Conservation (phyloP, 495 filamentous ascomycete species). For the Lasiosphaeris hirsuta region DNA sequence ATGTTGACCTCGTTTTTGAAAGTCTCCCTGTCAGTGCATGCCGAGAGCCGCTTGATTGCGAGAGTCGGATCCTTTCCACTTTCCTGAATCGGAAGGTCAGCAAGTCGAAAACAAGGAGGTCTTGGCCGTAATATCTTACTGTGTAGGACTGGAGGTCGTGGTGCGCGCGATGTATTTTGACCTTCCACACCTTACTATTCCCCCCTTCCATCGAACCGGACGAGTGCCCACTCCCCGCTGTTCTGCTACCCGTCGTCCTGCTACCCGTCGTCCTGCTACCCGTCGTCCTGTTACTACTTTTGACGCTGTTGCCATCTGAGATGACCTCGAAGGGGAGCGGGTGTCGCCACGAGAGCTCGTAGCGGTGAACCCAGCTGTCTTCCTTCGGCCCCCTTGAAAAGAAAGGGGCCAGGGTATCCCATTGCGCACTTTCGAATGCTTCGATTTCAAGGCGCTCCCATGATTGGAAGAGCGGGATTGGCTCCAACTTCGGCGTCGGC, state of each 20-base stretch:
- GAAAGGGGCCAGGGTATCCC: neutral
- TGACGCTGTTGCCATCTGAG: neutral
- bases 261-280: neutral
- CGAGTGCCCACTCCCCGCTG: neutral
- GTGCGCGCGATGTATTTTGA: neutral
- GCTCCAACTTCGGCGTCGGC: neutral
- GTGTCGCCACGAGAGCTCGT: neutral
- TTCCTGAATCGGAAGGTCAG: neutral
- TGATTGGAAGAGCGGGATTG: neutral
- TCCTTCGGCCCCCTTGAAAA: neutral
- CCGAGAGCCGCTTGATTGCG: slow-evolving; percentile 3
- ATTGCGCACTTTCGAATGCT: neutral
- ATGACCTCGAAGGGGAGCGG: slow-evolving; percentile 1
- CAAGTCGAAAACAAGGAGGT: neutral
- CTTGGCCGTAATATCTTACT: neutral
- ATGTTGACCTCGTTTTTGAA: slow-evolving; percentile 12
- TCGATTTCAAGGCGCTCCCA: slow-evolving; percentile 1
- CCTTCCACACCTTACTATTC: neutral
- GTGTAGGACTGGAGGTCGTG: slow-evolving; percentile 1
- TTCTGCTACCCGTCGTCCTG: neutral
- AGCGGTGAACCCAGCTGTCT: neutral
- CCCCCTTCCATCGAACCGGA: slow-evolving; percentile 2
- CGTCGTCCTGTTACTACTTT: too few relatives aligned
- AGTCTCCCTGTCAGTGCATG: neutral
- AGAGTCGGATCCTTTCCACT: neutral